A percentile compares a stretch with the other conserved stretches of the same genome.
These are phyloP conservation scores for Graphilbum ipis-grandicollis DNA, from an alignment of 2,329 filamentous ascomycete species.

Conservation along the genomic window DNA sequence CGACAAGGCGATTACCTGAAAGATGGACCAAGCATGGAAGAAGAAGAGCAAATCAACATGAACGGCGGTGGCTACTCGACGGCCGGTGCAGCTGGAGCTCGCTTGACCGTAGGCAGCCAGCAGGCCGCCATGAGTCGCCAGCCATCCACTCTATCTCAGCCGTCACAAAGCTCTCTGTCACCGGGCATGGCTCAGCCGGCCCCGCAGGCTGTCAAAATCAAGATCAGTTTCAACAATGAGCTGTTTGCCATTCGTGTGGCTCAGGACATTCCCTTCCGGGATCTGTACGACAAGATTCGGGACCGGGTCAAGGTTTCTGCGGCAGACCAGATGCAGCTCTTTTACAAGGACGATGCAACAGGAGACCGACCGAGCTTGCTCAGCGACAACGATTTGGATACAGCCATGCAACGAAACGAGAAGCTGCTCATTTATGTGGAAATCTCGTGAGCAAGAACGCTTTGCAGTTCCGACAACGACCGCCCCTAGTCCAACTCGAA, in stretches of 20 bases:
- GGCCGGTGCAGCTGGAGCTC: slow-evolving; percentile 25
- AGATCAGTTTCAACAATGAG: slow-evolving; percentile 85
- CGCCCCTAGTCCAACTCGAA: no score
- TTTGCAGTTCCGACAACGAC: no score
- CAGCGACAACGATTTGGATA: slow-evolving; percentile 65
- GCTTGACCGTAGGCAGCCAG: slow-evolving; percentile 17
- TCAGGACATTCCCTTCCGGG: slow-evolving; percentile 57
- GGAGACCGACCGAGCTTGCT: slow-evolving; percentile 58
- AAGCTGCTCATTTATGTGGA: slow-evolving; percentile 69
- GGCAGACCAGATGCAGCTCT: slow-evolving; percentile 57
- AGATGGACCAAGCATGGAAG: slow-evolving; percentile 42
- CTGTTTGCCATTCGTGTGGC: slow-evolving; percentile 84
- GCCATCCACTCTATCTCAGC: slow-evolving; percentile 29
- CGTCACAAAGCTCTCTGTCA: slow-evolving; percentile 38
- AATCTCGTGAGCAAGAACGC: slow-evolving; percentile 19
- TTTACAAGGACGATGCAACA: slow-evolving; percentile 71
- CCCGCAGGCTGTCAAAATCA: slow-evolving; percentile 62
- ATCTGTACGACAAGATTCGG: slow-evolving; percentile 67
- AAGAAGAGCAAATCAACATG: slow-evolving; percentile 50
- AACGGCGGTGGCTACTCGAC: slow-evolving; percentile 26
- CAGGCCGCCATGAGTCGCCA: slow-evolving; percentile 25
- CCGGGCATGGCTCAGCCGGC: slow-evolving; percentile 26
- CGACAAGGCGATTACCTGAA: slow-evolving; percentile 88
- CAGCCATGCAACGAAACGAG: slow-evolving; percentile 66
- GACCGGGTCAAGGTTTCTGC: slow-evolving; percentile 62